Conservation (phyloP, 2,329 filamentous ascomycete genomes). For the Alternaria dauci region DNA sequence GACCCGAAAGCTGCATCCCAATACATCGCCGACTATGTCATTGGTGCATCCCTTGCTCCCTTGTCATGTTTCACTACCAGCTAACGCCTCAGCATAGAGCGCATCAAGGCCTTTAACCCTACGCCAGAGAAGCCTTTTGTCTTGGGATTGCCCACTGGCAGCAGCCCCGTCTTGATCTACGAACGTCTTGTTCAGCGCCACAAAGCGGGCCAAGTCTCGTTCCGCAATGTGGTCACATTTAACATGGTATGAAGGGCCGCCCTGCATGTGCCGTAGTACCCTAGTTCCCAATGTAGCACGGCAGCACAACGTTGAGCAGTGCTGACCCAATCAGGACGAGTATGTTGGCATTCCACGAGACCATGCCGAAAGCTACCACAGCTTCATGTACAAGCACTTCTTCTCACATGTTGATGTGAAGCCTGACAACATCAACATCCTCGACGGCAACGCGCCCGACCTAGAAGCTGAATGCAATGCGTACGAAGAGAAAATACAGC, state of each 20-base stretch:
- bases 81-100: conserved; percentile 60
- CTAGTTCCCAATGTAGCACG: conserved; percentile 31
- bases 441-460: conserved; percentile 80
- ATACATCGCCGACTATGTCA: conserved; percentile 83
- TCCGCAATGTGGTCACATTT: conserved; percentile 88
- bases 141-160: conserved; percentile 83
- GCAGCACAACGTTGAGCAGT: conserved; percentile 20
- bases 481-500: conserved; percentile 80
- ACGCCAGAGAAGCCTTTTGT: conserved; percentile 79
- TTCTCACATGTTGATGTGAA: conserved; percentile 85
- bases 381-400: conserved; percentile 93
- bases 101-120: conserved; percentile 79
- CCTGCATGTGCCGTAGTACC: conserved; percentile 19
- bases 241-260: conserved; percentile 72
- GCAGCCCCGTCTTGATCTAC: conserved; percentile 81
- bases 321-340: conserved; percentile 69
- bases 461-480: conserved; percentile 78
- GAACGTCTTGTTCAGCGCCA: conserved; percentile 75
- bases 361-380: conserved; percentile 86
- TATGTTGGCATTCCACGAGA: conserved; percentile 85
- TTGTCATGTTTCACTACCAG: conserved; percentile 28
- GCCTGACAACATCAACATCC: conserved; percentile 83
- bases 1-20: conserved; percentile 72
- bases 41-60: conserved; percentile 60
- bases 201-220: conserved; percentile 79